Evolutionary conservation across 1,284 basidiomycete species (phyloP), one percentile per base, ranked within the genome.

Genomic region (Ceratobasidium sp.): DNA sequence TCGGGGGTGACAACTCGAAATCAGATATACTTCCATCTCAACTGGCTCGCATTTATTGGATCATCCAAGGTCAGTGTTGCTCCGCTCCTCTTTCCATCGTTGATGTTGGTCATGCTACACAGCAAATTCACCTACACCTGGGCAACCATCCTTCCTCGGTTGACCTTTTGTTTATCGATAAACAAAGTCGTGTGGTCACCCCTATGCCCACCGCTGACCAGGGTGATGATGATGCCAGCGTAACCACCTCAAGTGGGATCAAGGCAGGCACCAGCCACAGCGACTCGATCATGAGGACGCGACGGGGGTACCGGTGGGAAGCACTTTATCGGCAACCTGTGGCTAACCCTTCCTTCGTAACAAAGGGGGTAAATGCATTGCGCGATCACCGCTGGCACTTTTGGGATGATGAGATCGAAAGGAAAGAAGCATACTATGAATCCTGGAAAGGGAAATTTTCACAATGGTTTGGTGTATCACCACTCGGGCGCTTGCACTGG

Each of bases 211-310:
- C n/a, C 3, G 43, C 48, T 30, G 71, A 52, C 36, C 28, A 58
- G 34, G 21, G n/a, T 26, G 34, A 10, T 41, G 60, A 64, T 55
- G 3, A 8, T 14, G 12, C 28, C 14, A 23, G 32, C n/a, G 46
- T 55, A 32, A 45, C 23, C 18, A 32, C 34, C 3, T 57, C 55
- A 21, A 10, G 72, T 71, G 88, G 88, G 14, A 92, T 90, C 1
- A 90, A 89, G 0, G 87, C 85, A 5, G 92, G 91, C 0, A 92
- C 91, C 0, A 87, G 91, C 76, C 87, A 92, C 74, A 88, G 92
- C 76, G 86, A 87, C 74, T 79, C 81, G 1, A 83, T 82, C 52
- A 89, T 92, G 64, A 85, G 85, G 18, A 81, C 86, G 0, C 85
- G 91, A 10, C 87, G 88, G 0, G 80, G 81, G 6, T 92, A 89